Conservation (phyloP, 2,329 filamentous ascomycete genomes). For the Fonsecaea multimorphosa region DNA sequence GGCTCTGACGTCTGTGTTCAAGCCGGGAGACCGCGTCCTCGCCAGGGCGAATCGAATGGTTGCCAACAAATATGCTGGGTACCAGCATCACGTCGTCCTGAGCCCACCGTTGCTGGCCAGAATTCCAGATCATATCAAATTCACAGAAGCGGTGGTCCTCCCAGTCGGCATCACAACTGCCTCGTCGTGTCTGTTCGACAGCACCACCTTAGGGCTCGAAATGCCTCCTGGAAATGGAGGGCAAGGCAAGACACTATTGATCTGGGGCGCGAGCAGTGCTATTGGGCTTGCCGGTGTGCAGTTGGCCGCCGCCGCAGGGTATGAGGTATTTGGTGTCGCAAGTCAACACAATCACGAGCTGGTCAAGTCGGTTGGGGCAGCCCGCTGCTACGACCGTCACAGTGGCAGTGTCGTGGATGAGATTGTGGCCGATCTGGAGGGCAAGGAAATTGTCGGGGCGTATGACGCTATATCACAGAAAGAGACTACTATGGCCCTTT, state of each 20-base stretch:
- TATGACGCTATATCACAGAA: conserved; percentile 23
- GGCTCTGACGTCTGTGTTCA: conserved; percentile 50
- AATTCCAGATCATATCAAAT: conserved; percentile 44
- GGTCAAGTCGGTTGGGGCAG: conserved; percentile 52
- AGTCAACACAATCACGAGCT: too few species aligned
- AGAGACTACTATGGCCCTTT: conserved; percentile 14
- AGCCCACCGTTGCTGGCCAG: conserved; percentile 34
- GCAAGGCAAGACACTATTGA: conserved; percentile 38
- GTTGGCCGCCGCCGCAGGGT: conserved; percentile 47
- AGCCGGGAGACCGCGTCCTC: conserved; percentile 54
- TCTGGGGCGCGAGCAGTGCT: conserved; percentile 54
- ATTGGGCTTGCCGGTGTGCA: conserved; percentile 53
- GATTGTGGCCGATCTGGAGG: conserved; percentile 23
- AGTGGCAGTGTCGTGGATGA: conserved; percentile 20
- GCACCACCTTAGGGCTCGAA: conserved; percentile 34
- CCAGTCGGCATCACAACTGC: conserved; percentile 46
- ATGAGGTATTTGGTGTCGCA: conserved; percentile 44
- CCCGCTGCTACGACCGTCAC: conserved; percentile 53
- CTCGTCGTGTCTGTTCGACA: conserved; percentile 42
- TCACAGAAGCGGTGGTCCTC: conserved; percentile 45
- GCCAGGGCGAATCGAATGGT: conserved; percentile 39
- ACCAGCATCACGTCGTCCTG: conserved; percentile 42
- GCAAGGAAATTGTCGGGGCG: conserved; percentile 19
- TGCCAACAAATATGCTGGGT: conserved; percentile 41
- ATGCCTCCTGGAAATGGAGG: conserved; percentile 31